Conservation (phyloP, 192 early-diverging fungal species). For the Coemansia asiatica region DNA sequence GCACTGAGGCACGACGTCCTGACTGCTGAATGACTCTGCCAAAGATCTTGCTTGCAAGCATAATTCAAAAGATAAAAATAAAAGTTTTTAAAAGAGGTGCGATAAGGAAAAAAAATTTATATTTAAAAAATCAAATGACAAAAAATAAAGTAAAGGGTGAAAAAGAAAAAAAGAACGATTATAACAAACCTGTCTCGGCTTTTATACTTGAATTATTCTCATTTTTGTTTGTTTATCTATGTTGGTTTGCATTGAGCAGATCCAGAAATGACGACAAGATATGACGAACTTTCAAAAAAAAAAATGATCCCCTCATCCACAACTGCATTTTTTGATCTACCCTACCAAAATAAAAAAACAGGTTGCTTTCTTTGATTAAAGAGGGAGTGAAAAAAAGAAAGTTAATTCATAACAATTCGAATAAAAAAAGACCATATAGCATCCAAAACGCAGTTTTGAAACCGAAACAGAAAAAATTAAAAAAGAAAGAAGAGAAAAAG, state of each 20-base stretch:
- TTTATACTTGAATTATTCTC: not conserved
- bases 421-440: not conserved
- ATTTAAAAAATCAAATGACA: too few relatives aligned
- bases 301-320: not conserved
- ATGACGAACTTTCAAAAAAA: not conserved
- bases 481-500: not conserved
- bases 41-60: slow-evolving; percentile 4
- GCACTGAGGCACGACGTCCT: not conserved
- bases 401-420: too few relatives aligned
- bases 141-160: too few relatives aligned
- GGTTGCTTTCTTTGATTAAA: too few relatives aligned
- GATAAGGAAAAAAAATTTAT: not conserved
- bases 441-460: slow-evolving; percentile 1
- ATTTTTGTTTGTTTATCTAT: too few relatives aligned
- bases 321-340: too few relatives aligned
- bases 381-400: too few relatives aligned
- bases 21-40: not conserved
- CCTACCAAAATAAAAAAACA: not conserved
- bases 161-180: not conserved
- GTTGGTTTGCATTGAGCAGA: too few relatives aligned
- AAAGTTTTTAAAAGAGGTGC: not conserved
- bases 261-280: not conserved
- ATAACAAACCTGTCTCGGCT: too few relatives aligned
- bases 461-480: not conserved
- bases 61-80: not conserved